Conservation (phyloP, 495 filamentous ascomycete genomes). For the Aspergillus nanangensis region DNA sequence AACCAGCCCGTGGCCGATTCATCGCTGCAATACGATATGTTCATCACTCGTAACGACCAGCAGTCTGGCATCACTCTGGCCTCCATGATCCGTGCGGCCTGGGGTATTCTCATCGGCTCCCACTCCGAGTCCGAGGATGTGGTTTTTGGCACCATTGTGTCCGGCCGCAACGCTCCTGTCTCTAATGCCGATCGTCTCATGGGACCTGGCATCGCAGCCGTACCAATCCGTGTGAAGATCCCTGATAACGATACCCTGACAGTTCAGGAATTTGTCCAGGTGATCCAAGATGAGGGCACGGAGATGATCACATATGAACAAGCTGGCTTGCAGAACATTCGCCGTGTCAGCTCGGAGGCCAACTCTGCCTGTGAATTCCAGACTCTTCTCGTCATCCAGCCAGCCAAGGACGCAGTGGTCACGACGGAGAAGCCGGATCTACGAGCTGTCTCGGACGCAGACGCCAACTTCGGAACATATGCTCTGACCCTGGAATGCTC, state of each 20-base stretch:
- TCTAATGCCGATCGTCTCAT: constrained; percentile 6
- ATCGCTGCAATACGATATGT: not conserved
- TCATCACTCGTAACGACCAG: not conserved
- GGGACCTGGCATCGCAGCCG: constrained; percentile 32
- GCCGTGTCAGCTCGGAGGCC: constrained; percentile 45
- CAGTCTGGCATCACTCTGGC: constrained; percentile 34
- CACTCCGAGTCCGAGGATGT: constrained; percentile 33
- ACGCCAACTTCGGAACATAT: constrained; percentile 14
- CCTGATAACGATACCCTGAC: constrained; percentile 12
- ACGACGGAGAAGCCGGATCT: constrained; percentile 37
- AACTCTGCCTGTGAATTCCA: constrained; percentile 51
- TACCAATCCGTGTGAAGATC: constrained; percentile 26
- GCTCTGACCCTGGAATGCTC: constrained; percentile 14
- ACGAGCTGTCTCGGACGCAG: not conserved
- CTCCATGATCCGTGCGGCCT: constrained; percentile 47
- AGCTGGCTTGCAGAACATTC: constrained; percentile 49
- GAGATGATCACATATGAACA: constrained; percentile 44
- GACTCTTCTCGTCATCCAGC: constrained; percentile 48
- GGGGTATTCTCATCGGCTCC: constrained; percentile 41
- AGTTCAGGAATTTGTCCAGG: constrained; percentile 30
- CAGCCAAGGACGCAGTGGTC: constrained; percentile 25
- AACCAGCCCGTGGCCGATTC: constrained; percentile 3
- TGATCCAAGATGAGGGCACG: constrained; percentile 28
- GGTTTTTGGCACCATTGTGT: constrained; percentile 24
- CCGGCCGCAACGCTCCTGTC: constrained; percentile 14